Evolutionary conservation across 2,329 filamentous ascomycete species (phyloP), one percentile per base, ranked within the genome.

Genomic region (Penicillium sp.): DNA sequence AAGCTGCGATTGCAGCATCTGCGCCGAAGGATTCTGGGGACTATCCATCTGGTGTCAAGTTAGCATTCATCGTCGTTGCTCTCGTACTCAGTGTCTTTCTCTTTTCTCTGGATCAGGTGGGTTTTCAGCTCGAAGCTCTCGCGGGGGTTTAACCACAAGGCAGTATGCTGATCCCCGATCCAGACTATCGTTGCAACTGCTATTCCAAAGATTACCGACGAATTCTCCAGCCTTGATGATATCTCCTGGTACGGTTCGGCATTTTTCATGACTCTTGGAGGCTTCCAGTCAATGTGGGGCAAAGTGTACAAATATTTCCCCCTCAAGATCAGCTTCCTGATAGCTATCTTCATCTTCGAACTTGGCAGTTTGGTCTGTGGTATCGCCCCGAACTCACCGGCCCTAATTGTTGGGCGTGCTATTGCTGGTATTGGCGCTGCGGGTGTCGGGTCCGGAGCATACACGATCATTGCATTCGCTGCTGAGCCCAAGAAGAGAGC

Each of bases 281-380:
- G 65, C 1, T 69, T 70, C 44, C 69, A 73, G 49, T 59, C 64
- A 0, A 60, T 64, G 10, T 73, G 64, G 63, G 72, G 69, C 7
- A 71, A 70, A 43, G 38, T 61, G 3, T 71, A 66, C 61, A 69
- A 66, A 44, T 67, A 64, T 43, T 71, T 67, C 40, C 53, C 60
- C 4, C 44, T 73, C 10, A 75, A 74, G 53, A 41, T 49, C 3
- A 61, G 65, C 0, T 78, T 72, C 52, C 47, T 78, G 1, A 34
- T 62, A 5, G 62, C 67, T 1, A 69, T 78, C 13, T 39, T 71
- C 9, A 57, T 79, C 30, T 79, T 79, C 53, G 75, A 79, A 53
- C n/a, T 73, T 13, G 76, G 76, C 1, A 71, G 64, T 13, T 56
- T 74, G 9, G 63, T 79, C n/a, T 76, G 74, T 50, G 76, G 64